These are phyloP conservation scores for Raphanus hybrid DNA, from an alignment of 441 rosid genomes.

Conservation along the genomic window DNA sequence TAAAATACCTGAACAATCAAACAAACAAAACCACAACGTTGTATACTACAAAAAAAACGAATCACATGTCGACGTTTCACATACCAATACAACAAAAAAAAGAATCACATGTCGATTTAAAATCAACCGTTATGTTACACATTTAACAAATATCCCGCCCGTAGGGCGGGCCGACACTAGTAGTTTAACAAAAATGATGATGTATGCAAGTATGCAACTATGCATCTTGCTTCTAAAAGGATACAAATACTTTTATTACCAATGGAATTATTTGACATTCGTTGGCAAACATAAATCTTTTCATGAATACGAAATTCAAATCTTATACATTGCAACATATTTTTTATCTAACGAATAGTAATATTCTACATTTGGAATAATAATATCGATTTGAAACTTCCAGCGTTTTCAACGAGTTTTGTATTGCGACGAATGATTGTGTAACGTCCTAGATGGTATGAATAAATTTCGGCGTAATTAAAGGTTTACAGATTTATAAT, in stretches of 20 bases:
- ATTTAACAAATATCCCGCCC: too few species aligned
- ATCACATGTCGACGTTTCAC: too few species aligned
- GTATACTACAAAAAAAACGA: too few species aligned
- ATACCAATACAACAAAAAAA: too few species aligned
- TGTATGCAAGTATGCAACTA: slow-evolving; percentile 36
- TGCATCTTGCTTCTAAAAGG: slow-evolving; percentile 22
- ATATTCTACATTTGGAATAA: neutral
- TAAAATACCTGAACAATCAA: too few species aligned
- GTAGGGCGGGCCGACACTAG: too few species aligned
- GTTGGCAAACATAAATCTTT: slow-evolving; percentile 5
- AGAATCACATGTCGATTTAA: too few species aligned
- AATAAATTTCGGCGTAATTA: neutral
- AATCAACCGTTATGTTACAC: too few species aligned
- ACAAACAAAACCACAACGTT: too few species aligned
- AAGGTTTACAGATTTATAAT: neutral
- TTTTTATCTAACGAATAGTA: neutral
- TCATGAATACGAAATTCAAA: neutral
- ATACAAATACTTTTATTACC: slow-evolving; percentile 3
- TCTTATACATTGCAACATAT: neutral
- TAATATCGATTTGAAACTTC: neutral
- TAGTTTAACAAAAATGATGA: slow-evolving; percentile 24
- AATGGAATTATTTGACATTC: slow-evolving; percentile 5
- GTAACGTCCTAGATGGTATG: neutral
- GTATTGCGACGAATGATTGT: neutral
- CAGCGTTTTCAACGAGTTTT: neutral